Evolutionary conservation across 768 basidiomycete species (phyloP), one percentile per base, ranked within the genome.

Genomic region (Lenzites betulinus): DNA sequence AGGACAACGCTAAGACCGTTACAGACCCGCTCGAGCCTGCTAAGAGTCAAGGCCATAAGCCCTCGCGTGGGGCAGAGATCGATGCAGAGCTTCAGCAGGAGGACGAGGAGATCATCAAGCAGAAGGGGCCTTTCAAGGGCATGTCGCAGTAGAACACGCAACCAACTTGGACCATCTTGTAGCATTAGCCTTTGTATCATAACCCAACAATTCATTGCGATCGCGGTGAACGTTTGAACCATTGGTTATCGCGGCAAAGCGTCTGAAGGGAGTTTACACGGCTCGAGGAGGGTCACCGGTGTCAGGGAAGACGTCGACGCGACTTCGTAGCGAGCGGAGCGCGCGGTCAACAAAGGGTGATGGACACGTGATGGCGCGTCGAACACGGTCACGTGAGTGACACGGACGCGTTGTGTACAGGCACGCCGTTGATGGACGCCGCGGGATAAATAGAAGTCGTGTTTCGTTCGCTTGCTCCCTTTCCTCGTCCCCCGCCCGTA

Each of bases 41-140:
- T 1, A 70, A 69, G n/a, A 68, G 75, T 16, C 85, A 86, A 54
- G 83, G 84, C 0, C 78, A 87, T 64, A 73, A 85, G 61, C 85
- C 86, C 0, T 84, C 83, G 0, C 72, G 77, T 39, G 84, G 85
- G 0, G 86, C 84, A 1, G 70, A 80, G 67, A 77, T 84, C n/a
- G 86, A 87, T 66, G 81, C 81, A 3, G 74, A 85, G 63, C 71
- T 87, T 20, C 76, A 81, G 73, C 66, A 66, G 2, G 83, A 84
- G 58, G 86, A 87, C 20, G 77, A 78, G 54, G 79, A 82, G 64
- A 52, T 68, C 38, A 61, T 86, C 59, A 75, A 60, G 66, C 73
- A 76, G 63, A 85, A 84, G 69, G 78, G 76, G 16, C 41, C 54
- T 1, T 60, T 49, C 41, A 61, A 64, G n/a, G 65, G 48, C 44